Evolutionary conservation across 805 yeast species (phyloP).

Genomic region (Schwanniomyces yamadae): DNA sequence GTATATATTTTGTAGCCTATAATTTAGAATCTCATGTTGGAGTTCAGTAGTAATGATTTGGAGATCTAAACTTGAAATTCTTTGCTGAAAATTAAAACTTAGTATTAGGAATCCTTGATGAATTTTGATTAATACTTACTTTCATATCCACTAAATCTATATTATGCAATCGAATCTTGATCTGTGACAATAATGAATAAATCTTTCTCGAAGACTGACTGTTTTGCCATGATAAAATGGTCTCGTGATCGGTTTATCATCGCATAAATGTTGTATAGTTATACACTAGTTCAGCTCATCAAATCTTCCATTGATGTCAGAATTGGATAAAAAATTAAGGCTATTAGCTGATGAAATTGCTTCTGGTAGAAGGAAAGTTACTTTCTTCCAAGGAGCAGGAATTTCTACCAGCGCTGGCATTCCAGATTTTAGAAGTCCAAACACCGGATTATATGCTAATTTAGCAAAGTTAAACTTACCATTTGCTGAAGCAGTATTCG

Average conservation of each 20-base stretch:
- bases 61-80: conserved; percentile 82
- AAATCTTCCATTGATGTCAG: too few species aligned
- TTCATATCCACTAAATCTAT: too few species aligned
- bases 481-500: conserved; percentile 94
- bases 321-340: conserved; percentile 15
- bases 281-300: too few species aligned
- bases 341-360: conserved; percentile 33
- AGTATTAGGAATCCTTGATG: background rate
- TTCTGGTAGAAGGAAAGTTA: conserved; percentile 42
- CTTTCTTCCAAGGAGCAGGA: conserved; percentile 89
- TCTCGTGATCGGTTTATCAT: too few species aligned
- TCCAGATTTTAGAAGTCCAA: conserved; percentile 92
- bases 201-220: too few species aligned
- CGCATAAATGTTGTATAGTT: too few species aligned
- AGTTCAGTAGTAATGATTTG: conserved; percentile 71
- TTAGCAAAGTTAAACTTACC: conserved; percentile 73
- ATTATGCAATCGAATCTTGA: too few species aligned
- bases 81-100: conserved; percentile 50
- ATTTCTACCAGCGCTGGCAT: conserved; percentile 91
- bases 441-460: conserved; percentile 85
- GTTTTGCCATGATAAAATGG: too few species aligned
- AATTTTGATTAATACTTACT: background rate
- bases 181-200: too few species aligned
- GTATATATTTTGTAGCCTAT: conserved; percentile 81
- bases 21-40: conserved; percentile 52